Evolutionary conservation across 805 yeast species (phyloP).

Genomic region (Saturnispora kantuleensis): DNA sequence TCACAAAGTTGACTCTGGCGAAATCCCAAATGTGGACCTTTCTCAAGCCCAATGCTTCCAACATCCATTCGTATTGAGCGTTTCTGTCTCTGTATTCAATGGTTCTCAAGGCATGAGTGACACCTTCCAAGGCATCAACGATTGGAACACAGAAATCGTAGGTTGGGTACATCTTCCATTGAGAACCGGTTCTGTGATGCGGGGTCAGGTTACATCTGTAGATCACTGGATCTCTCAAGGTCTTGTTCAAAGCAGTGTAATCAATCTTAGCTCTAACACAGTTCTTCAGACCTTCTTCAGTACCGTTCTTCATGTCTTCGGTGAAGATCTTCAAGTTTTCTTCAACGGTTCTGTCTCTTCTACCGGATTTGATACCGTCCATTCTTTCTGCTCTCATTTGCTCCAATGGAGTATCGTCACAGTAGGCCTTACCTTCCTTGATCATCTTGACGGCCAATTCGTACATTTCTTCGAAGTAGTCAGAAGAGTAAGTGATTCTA

Average conservation of each 20-base stretch:
- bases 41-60: slow-evolving; percentile 69
- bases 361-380: slow-evolving; percentile 87
- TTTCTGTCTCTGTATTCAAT: slow-evolving; percentile 98
- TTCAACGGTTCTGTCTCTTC: slow-evolving; percentile 89
- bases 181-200: slow-evolving; percentile 89
- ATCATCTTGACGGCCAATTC: slow-evolving; percentile 77
- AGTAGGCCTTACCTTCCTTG: slow-evolving; percentile 93
- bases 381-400: slow-evolving; percentile 97
- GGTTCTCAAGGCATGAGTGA: slow-evolving; percentile 95
- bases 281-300: slow-evolving; percentile 84
- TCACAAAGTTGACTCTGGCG: slow-evolving; percentile 91
- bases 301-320: slow-evolving; percentile 88
- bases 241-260: slow-evolving; percentile 82
- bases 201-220: slow-evolving; percentile 97
- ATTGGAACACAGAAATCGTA: slow-evolving; percentile 98
- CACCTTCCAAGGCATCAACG: slow-evolving; percentile 93
- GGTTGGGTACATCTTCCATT: slow-evolving; percentile 96
- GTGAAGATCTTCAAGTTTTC: slow-evolving; percentile 82
- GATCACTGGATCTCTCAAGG: slow-evolving; percentile 95
- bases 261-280: slow-evolving; percentile 97
- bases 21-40: slow-evolving; percentile 97
- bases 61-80: slow-evolving; percentile 96
- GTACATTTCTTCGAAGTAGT: slow-evolving; percentile 88
- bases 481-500: slow-evolving; percentile 77
- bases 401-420: slow-evolving; percentile 93